These are phyloP conservation scores for Taphrina sp. DNA, from an alignment of 1,139 yeast genomes.

Conservation along the genomic window DNA sequence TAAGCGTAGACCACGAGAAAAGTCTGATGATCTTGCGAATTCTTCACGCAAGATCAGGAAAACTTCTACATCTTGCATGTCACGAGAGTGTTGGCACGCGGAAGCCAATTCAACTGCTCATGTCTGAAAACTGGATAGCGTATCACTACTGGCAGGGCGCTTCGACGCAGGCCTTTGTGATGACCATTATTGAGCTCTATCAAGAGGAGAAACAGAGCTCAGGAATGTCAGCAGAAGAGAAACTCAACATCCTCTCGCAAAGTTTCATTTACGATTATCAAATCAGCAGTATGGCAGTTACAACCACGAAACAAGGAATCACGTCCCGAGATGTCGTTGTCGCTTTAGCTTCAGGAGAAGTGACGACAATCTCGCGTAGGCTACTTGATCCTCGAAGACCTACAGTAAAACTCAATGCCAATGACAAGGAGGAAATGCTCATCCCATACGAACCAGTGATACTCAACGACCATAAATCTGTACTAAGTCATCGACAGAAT, in stretches of 20 bases:
- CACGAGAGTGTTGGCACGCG: constrained; percentile 43
- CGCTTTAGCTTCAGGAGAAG: constrained; percentile 57
- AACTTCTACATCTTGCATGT: constrained; percentile 48
- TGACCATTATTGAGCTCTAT: constrained; percentile 74
- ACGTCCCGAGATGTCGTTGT: constrained; percentile 67
- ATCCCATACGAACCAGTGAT: constrained; percentile 63
- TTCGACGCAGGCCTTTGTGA: constrained; percentile 52
- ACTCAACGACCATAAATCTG: constrained; percentile 50
- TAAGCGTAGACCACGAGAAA: constrained; percentile 48
- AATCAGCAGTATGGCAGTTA: constrained; percentile 54
- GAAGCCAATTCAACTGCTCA: constrained; percentile 53
- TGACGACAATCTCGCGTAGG: constrained; percentile 64
- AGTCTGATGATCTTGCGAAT: constrained; percentile 49
- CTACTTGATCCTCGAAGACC: constrained; percentile 46
- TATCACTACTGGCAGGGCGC: constrained; percentile 55
- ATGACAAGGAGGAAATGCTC: constrained; percentile 61
- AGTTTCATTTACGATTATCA: constrained; percentile 63
- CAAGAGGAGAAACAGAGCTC: constrained; percentile 57
- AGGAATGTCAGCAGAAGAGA: constrained; percentile 44
- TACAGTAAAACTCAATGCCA: constrained; percentile 53
- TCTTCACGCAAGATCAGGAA: constrained; percentile 70
- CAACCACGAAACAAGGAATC: constrained; percentile 71
- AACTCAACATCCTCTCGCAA: constrained; percentile 53
- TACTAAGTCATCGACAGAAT: constrained; percentile 47
- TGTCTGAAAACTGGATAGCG: constrained; percentile 83